Evolutionary conservation across 192 early-diverging fungal genomes (phyloP).

Genomic region (Linnemannia exigua): DNA sequence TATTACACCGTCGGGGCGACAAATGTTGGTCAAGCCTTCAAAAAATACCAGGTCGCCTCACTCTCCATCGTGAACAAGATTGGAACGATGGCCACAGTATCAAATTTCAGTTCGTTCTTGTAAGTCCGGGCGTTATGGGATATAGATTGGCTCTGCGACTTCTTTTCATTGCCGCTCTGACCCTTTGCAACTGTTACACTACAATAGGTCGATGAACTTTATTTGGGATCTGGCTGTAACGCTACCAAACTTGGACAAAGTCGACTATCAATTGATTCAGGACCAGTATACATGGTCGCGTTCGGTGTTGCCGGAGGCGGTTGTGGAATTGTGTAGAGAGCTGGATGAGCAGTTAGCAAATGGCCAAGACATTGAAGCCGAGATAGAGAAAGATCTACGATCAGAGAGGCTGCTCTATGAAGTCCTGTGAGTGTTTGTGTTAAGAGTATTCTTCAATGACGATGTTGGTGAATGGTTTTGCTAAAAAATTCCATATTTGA

Average conservation of each 20-base stretch:
- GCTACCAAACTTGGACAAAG: neutral
- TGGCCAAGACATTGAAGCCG: neutral
- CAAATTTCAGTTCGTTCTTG: constrained; percentile 7
- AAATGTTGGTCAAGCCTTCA: constrained; percentile 14
- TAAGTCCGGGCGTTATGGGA: neutral
- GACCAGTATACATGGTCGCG: constrained; percentile 1
- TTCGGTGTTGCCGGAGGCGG: neutral
- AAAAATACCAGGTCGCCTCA: constrained; percentile 8
- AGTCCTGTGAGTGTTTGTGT: constrained; percentile 15
- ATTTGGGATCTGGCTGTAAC: constrained; percentile 15
- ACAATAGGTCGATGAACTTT: constrained; percentile 20
- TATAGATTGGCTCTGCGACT: neutral
- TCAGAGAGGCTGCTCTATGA: constrained; percentile 16
- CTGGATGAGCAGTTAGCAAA: constrained; percentile 13
- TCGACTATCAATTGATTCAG: neutral
- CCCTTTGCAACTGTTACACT: neutral
- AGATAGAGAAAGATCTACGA: neutral
- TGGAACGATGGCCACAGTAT: constrained; percentile 4
- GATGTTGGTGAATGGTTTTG: no score
- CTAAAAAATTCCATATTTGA: no score
- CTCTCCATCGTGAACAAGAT: neutral
- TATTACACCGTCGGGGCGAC: neutral
- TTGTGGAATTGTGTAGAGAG: neutral
- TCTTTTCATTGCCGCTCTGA: neutral
- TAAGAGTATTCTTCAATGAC: no score